These are phyloP conservation scores for Mentha longifolia DNA, from an alignment of 257 asterid genomes.

Conservation along the genomic window DNA sequence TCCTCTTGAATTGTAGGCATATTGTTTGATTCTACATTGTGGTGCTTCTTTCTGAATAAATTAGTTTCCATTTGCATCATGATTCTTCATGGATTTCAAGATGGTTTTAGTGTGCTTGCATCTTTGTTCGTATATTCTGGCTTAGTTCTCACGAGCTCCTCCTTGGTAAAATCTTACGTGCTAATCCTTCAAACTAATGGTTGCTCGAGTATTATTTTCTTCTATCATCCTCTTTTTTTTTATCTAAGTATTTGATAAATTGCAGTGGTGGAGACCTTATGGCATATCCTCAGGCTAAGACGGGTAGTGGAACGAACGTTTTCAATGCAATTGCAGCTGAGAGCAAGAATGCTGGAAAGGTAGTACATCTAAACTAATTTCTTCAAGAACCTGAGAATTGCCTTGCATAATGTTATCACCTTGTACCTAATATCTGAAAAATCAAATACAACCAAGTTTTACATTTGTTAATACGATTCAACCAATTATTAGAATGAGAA, in stretches of 20 bases:
- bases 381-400: constrained; percentile 66
- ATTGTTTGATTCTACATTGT: background rate
- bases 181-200: background rate
- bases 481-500: background rate
- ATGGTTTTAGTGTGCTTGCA: background rate
- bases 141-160: background rate
- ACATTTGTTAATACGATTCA: constrained; percentile 32
- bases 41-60: background rate
- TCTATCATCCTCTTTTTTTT: background rate
- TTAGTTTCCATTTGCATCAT: background rate
- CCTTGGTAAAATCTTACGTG: background rate
- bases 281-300: constrained; percentile 12
- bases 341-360: constrained; percentile 63
- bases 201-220: background rate
- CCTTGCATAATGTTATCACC: constrained; percentile 81
- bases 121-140: background rate
- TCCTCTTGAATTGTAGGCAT: background rate
- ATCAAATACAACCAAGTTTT: constrained; percentile 83
- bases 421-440: constrained; percentile 79
- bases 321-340: background rate
- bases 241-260: background rate
- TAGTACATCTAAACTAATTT: constrained; percentile 87
- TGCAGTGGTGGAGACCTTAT: constrained; percentile 21
- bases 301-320: background rate
- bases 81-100: constrained; percentile 1